Base-by-base conservation (phyloP, 108 stramenopile genomes). In the Phaeodactylum tricornutum region DNA sequence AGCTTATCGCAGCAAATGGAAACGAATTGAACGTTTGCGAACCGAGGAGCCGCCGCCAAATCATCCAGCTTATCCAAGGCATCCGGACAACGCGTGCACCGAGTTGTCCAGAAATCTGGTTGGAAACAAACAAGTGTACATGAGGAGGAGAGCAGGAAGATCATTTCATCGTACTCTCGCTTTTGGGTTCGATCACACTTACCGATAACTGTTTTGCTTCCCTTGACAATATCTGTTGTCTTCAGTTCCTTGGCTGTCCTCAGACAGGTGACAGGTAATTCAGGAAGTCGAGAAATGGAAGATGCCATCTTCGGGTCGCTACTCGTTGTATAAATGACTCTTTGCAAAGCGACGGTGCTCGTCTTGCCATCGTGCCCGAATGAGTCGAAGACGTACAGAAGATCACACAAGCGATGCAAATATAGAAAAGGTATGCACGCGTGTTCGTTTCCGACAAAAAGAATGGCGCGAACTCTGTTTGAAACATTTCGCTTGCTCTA, bases 51-150 rank as follows among this genome's bases (percentile, higher is more conserved):
- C 23, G 43, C 25, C 9, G 84, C 78, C 20, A 75, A 35, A 15
- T 55, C 29, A 32, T 75, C 48, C 21, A 86, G 63, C 43, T 79
- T 70, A 45, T 91, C 82, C 38, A 92, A 62, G 7, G 90, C 90
- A 45, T 59, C 76, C 0, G 90, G 90, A 57, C 90, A 92, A 20
- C 67, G 49, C 2, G 81, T 85, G 36, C 85, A 92, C 67, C 69
- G 71, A 25, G 90, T 92, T 26, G 90, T 92, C 90, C 90, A 92
- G 65, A 92, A 87, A 67, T 92, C 85, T 90, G 53, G 25, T 27
- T 26, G 2, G 49, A 59, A 49, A n/a, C 41, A 26, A 49, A 14
- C 22, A 23, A 31, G 31, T 17, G 14, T 32, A 30, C 14, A 49
- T 3, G 55, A 43, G 27, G 15, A 47, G 36, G 23, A 45, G 4